These are phyloP conservation scores for Trichosporon sp. DNA, from an alignment of 1,284 basidiomycete genomes.

Conservation along the genomic window DNA sequence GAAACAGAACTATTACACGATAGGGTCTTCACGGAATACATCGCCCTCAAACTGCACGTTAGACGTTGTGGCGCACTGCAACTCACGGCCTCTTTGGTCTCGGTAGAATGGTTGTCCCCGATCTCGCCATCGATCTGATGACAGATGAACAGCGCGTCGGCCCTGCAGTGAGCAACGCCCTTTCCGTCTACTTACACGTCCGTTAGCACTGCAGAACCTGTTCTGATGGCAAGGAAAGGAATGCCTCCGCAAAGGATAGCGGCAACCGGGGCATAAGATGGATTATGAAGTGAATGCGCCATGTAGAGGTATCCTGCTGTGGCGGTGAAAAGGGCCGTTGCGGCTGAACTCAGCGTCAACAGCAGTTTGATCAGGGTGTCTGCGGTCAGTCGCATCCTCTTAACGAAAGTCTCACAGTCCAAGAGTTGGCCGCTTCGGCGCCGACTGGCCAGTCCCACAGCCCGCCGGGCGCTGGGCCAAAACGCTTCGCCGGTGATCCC, in stretches of 20 bases:
- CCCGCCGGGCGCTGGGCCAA: conserved; percentile 72
- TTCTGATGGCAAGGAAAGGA: conserved; percentile 77
- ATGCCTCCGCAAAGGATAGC: conserved; percentile 75
- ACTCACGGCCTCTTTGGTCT: conserved; percentile 72
- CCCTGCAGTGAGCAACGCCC: conserved; percentile 34
- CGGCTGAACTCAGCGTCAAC: conserved; percentile 69
- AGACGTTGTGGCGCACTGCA: not conserved
- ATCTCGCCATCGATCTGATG: conserved; percentile 82
- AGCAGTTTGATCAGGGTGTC: conserved; percentile 68
- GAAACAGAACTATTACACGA: conserved; percentile 20
- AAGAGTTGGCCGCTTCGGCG: conserved; percentile 52
- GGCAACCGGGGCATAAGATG: conserved; percentile 74
- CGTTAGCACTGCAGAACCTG: conserved; percentile 76
- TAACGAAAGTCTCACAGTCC: conserved; percentile 48
- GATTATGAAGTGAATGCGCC: conserved; percentile 76
- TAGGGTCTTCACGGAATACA: conserved; percentile 25
- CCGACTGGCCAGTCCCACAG: conserved; percentile 59
- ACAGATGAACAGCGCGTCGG: conserved; percentile 83
- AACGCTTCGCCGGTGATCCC: conserved; percentile 85
- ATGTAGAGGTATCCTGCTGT: conserved; percentile 83
- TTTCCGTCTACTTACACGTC: conserved; percentile 64
- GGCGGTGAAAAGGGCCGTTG: conserved; percentile 75
- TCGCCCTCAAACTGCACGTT: conserved; percentile 26
- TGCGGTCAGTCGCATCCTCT: conserved; percentile 25
- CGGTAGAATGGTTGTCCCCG: conserved; percentile 65